Percentiles rank a stretch among this genome's conserved stretches.
Conservation (phyloP, 1,284 basidiomycete genomes). For the Fomes fomentarius region DNA sequence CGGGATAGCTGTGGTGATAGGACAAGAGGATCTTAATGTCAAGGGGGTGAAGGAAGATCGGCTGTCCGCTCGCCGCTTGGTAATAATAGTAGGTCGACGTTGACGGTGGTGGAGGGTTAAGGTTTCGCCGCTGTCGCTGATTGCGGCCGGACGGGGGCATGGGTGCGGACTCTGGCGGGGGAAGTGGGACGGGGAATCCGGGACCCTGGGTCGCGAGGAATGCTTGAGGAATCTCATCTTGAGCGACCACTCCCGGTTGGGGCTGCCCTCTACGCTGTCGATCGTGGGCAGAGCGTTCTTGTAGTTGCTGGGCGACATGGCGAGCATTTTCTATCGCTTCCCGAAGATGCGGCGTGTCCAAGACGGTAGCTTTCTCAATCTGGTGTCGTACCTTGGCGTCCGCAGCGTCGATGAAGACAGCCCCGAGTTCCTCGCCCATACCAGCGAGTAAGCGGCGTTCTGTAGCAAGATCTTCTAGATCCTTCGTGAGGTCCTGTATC, state of each 20-base stretch:
- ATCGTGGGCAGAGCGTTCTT: constrained; percentile 39
- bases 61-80: constrained; percentile 90
- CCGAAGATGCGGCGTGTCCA: constrained; percentile 67
- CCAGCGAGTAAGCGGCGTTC: constrained; percentile 68
- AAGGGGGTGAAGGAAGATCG: constrained; percentile 93
- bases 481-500: constrained; percentile 70
- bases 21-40: constrained; percentile 93
- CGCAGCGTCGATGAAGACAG: constrained; percentile 83
- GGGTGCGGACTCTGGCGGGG: constrained; percentile 28
- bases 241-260: constrained; percentile 1
- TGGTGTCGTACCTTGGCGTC: constrained; percentile 77
- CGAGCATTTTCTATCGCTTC: constrained; percentile 63
- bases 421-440: constrained; percentile 76
- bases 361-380: constrained; percentile 73
- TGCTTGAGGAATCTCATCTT: constrained; percentile 50
- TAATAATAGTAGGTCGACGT: constrained; percentile 93
- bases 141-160: constrained; percentile 38
- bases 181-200: constrained; percentile 32
- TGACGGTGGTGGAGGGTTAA: constrained; percentile 82
- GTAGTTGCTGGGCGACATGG: constrained; percentile 62
- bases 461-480: constrained; percentile 72
- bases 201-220: constrained; percentile 47
- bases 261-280: constrained; percentile 44
- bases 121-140: constrained; percentile 67
- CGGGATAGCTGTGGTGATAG: constrained; percentile 81